phyloP scores from a whole-genome alignment of 2,329 filamentous ascomycete species.

The Arthrocladium fulminans region DNA sequence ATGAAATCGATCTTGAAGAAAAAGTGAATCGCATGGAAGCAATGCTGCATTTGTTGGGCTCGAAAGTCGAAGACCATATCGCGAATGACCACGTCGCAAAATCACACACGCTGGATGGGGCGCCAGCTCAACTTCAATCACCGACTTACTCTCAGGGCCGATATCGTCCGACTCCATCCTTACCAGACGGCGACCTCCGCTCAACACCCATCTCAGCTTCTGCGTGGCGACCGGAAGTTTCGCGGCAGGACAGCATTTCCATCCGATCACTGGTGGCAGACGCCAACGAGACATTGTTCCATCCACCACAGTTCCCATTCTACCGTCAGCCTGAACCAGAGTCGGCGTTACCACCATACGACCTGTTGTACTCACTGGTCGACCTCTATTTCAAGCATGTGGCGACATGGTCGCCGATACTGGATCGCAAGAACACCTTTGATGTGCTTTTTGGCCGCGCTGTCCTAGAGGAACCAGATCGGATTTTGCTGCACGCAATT shows the following conservation, averaged over 20 bases:
- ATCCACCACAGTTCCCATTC: slow-evolving; percentile 1
- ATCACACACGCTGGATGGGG: too few relatives aligned
- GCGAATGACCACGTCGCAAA: not conserved
- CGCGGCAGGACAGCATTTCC: not conserved
- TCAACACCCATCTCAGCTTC: not conserved
- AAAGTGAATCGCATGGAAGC: slow-evolving; percentile 48
- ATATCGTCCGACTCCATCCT: not conserved
- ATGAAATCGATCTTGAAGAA: slow-evolving; percentile 51
- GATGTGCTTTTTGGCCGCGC: slow-evolving; percentile 72
- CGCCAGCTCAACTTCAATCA: not conserved
- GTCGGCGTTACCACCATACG: slow-evolving; percentile 56
- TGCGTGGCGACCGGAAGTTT: slow-evolving; percentile 3
- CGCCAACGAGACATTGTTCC: not conserved
- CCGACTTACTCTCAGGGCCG: slow-evolving; percentile 2
- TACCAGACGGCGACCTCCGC: not conserved
- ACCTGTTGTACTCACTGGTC: slow-evolving; percentile 62
- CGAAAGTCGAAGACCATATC: slow-evolving; percentile 22
- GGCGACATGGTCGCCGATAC: slow-evolving; percentile 78
- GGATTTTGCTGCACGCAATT: slow-evolving; percentile 76
- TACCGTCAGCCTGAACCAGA: not conserved
- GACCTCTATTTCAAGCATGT: slow-evolving; percentile 73
- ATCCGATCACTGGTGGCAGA: slow-evolving; percentile 3
- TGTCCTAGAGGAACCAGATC: slow-evolving; percentile 59
- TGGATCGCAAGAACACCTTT: slow-evolving; percentile 75
- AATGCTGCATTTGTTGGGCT: slow-evolving; percentile 23